Percentiles rank a stretch among this genome's conserved stretches.
phyloP scores from a whole-genome alignment of 108 stramenopile species.

The Skeletonema tropicum region DNA sequence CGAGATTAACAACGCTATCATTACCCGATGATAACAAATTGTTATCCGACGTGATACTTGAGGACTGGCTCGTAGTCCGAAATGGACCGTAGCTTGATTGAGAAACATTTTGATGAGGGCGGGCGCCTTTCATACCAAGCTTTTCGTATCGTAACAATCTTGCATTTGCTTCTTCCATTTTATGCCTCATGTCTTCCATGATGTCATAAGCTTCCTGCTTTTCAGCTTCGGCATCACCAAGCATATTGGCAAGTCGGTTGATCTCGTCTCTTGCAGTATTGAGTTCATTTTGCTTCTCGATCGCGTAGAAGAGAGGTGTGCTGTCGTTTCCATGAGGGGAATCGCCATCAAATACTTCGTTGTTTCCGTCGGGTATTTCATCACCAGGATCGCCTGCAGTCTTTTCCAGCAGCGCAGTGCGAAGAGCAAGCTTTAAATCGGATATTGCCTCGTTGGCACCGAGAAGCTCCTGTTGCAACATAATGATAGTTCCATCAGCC shows the following conservation, averaged over 20 bases:
- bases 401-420: constrained; percentile 55
- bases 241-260: constrained; percentile 72
- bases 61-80: constrained; percentile 23
- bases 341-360: constrained; percentile 14
- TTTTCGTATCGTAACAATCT: constrained; percentile 65
- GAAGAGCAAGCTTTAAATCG: constrained; percentile 82
- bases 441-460: constrained; percentile 80
- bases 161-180: constrained; percentile 77
- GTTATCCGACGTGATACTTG: background rate
- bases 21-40: constrained; percentile 14
- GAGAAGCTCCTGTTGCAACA: constrained; percentile 79
- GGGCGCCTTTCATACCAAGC: constrained; percentile 46
- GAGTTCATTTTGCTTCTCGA: constrained; percentile 90
- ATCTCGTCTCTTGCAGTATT: constrained; percentile 86
- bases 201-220: constrained; percentile 80
- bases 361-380: background rate
- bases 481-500: constrained; percentile 77
- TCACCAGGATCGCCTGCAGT: constrained; percentile 8
- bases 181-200: constrained; percentile 65
- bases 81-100: constrained; percentile 29
- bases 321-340: constrained; percentile 28
- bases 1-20: constrained; percentile 69
- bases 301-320: constrained; percentile 86
- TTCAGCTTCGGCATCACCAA: constrained; percentile 76
- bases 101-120: constrained; percentile 10